Evolutionary conservation across 176 grass and related monocot genomes (phyloP), one percentile per base, ranked within the genome.

Genomic region (Alopecurus myosuroides): DNA sequence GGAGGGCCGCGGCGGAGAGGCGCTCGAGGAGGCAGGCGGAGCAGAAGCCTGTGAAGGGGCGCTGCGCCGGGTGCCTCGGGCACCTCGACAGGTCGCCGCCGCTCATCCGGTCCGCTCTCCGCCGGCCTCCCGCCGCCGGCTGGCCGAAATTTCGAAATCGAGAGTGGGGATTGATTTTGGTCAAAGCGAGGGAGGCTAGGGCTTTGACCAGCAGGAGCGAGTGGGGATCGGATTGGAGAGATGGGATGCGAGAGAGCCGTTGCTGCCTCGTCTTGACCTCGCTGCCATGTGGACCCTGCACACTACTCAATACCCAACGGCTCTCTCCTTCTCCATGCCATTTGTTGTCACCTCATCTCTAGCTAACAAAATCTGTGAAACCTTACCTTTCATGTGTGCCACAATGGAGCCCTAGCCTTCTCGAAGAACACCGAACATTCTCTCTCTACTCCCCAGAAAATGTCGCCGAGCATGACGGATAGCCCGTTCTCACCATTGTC

Each of bases 1-100:
- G 40, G 23, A 72, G 74, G 1, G 74, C 26, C 8, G 76, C 65
- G 25, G 71, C 80, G 45, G 89, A 90, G 63, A 94, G 84, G 74
- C 92, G 82, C 50, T 94, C 88, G 56, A 88, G 79, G 26, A 94
- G 84, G 80, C 92, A 94, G 70, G 83, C 83, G 60, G 92, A 94
- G 84, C 92, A 94, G 82, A 91, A 94, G 20, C 88, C 88, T 14
- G 88, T 91, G 86, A 91, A 90, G 61, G 88, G 68, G 22, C 81
- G 60, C 60, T 90, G 57, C 31, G 88, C 80, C 20, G 88, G 88
- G 75, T 94, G 92, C 79, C 78, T 86, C 4, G 77, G 68, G 71
- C 92, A 94, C 69, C 86, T 22, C 23, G 31, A 63, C 42, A 60
- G 17, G 64, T 69, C 79, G 63, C n/a, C 52, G 57, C 25, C 36